A percentile compares a stretch with the other conserved stretches of the same genome.
Evolutionary conservation across 2,329 filamentous ascomycete species (phyloP).

Genomic region (Sporothrix dimorphospora): DNA sequence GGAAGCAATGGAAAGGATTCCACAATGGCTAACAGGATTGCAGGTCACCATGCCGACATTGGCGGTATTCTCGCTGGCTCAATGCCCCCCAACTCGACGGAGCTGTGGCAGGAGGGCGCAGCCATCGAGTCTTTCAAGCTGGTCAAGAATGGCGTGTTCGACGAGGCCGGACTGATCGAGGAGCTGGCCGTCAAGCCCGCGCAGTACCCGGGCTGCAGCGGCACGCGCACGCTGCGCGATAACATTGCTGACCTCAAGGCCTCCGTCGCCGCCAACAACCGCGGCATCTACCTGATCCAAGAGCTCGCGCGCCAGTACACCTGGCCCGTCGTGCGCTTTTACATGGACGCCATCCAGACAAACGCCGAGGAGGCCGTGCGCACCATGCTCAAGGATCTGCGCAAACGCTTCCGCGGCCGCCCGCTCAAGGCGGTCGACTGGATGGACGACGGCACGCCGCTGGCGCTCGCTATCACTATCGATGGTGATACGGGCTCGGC

Average conservation of each 20-base stretch:
- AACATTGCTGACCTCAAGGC: conserved; percentile 77
- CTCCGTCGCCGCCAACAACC: conserved; percentile 74
- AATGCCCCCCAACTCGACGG: conserved; percentile 41
- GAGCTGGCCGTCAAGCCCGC: conserved; percentile 38
- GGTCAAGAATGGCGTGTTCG: conserved; percentile 42
- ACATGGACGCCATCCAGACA: conserved; percentile 77
- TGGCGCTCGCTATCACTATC: conserved; percentile 42
- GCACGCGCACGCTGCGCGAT: conserved; percentile 53
- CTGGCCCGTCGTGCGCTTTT: conserved; percentile 69
- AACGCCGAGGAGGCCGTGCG: conserved; percentile 76
- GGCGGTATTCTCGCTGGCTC: conserved; percentile 75
- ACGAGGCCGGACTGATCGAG: conserved; percentile 74
- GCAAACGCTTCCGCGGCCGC: conserved; percentile 56
- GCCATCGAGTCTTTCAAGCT: conserved; percentile 45
- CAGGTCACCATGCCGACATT: conserved; percentile 41
- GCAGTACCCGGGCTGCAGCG: conserved; percentile 43
- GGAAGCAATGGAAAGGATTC: too few species aligned
- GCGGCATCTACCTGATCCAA: conserved; percentile 72
- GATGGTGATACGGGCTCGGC: conserved; percentile 40
- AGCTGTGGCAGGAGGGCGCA: conserved; percentile 51
- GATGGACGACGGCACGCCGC: conserved; percentile 46
- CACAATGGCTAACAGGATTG: too few species aligned
- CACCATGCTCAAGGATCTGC: conserved; percentile 64
- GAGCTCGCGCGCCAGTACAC: conserved; percentile 73
- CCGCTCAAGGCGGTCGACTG: conserved; percentile 42